Percentiles rank a stretch among this genome's conserved stretches.
Conservation (phyloP, 2,329 filamentous ascomycete species). For the Fusarium keratoplasticum region DNA sequence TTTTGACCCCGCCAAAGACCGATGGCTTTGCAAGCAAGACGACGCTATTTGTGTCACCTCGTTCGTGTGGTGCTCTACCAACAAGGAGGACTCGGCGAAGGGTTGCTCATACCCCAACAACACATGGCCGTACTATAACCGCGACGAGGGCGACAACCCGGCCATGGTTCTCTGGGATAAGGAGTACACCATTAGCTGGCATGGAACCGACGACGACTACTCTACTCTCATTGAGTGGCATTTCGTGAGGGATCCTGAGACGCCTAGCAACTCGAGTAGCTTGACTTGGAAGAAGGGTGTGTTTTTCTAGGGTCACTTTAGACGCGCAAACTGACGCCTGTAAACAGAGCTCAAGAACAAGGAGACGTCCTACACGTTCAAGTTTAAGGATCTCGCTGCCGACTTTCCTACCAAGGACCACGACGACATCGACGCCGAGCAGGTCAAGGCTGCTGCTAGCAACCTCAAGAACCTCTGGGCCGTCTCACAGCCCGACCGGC, state of each 20-base stretch:
- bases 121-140: constrained; percentile 10
- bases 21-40: constrained; percentile 29
- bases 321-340: not conserved
- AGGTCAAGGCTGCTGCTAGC: constrained; percentile 24
- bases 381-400: constrained; percentile 25
- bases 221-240: constrained; percentile 22
- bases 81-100: constrained; percentile 18
- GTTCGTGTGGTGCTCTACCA: constrained; percentile 34
- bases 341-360: constrained; percentile 16
- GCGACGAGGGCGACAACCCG: constrained; percentile 11
- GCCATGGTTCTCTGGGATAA: constrained; percentile 32
- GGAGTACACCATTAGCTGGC: constrained; percentile 29
- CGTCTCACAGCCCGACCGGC: constrained; percentile 23
- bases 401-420: constrained; percentile 24
- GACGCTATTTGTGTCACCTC: constrained; percentile 32
- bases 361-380: constrained; percentile 29
- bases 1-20: constrained; percentile 16
- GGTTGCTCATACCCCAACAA: constrained; percentile 20
- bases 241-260: constrained; percentile 24
- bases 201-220: constrained; percentile 26
- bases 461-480: constrained; percentile 21
- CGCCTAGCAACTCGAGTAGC: constrained; percentile 20
- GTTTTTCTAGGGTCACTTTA: not conserved
- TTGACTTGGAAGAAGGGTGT: constrained; percentile 21
- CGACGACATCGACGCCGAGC: constrained; percentile 21